phyloP scores from a whole-genome alignment of 2,329 filamentous ascomycete species.

The Didymella glomerata region DNA sequence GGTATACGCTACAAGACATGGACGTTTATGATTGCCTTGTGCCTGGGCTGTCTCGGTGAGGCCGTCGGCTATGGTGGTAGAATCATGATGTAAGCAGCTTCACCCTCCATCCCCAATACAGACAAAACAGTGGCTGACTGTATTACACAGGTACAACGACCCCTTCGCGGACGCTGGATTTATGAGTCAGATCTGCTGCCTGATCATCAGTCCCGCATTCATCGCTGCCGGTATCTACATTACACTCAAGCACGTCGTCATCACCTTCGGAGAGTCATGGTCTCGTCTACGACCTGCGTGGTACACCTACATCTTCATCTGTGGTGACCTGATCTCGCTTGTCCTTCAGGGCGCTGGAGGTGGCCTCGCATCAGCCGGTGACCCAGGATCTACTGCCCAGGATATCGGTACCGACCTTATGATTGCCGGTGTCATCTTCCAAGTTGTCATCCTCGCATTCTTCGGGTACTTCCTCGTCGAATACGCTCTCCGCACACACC shows the following conservation, averaged over 20 bases:
- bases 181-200: conserved; percentile 62
- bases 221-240: conserved; percentile 65
- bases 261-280: conserved; percentile 59
- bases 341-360: conserved; percentile 66
- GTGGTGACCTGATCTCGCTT: conserved; percentile 67
- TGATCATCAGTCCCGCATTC: conserved; percentile 66
- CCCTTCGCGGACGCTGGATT: conserved; percentile 61
- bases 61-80: conserved; percentile 65
- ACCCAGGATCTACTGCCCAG: conserved; percentile 47
- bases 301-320: conserved; percentile 68
- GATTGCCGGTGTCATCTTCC: conserved; percentile 65
- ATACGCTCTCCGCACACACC: conserved; percentile 46
- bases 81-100: conserved; percentile 56
- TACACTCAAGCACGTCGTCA: conserved; percentile 64
- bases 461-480: conserved; percentile 56
- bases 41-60: conserved; percentile 60
- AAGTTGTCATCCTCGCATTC: conserved; percentile 62
- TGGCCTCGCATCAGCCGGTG: conserved; percentile 63
- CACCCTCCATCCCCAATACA: not conserved
- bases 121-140: conserved; percentile 8
- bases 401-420: conserved; percentile 64
- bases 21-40: conserved; percentile 62
- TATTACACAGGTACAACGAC: conserved; percentile 49
- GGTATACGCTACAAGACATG: conserved; percentile 63
- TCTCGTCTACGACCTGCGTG: conserved; percentile 45